These are phyloP conservation scores for Epichloe scottii DNA, from an alignment of 2,329 filamentous ascomycete genomes.

Conservation along the genomic window DNA sequence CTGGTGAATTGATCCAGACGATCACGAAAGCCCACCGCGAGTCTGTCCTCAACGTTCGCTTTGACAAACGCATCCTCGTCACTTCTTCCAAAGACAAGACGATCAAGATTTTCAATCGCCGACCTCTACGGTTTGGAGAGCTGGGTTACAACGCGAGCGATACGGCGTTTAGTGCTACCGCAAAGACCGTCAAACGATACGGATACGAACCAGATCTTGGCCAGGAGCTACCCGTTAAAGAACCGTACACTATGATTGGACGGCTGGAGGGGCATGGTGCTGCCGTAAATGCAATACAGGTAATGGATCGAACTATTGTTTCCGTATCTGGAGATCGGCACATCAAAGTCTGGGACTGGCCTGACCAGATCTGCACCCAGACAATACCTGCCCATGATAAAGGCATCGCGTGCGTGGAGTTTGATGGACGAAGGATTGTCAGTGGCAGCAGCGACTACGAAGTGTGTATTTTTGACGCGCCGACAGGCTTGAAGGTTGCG, in stretches of 20 bases:
- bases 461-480: constrained; percentile 85
- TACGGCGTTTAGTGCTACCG: constrained; percentile 36
- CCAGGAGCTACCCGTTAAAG: constrained; percentile 36
- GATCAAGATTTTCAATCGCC: constrained; percentile 91
- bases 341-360: constrained; percentile 92
- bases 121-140: constrained; percentile 48
- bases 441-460: constrained; percentile 94
- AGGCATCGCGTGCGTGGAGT: constrained; percentile 95
- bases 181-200: constrained; percentile 38
- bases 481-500: constrained; percentile 77
- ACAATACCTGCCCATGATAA: constrained; percentile 83
- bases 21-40: constrained; percentile 70
- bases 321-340: constrained; percentile 89
- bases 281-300: constrained; percentile 92
- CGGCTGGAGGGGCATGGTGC: constrained; percentile 74
- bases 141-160: constrained; percentile 36
- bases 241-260: constrained; percentile 66
- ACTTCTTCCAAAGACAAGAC: constrained; percentile 96
- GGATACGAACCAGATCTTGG: constrained; percentile 37
- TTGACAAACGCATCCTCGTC: constrained; percentile 81
- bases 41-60: constrained; percentile 86
- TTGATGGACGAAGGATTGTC: constrained; percentile 84
- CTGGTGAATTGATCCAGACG: constrained; percentile 67
- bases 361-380: constrained; percentile 59
- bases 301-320: constrained; percentile 73